Conservation (phyloP, 2,329 filamentous ascomycete species). For the Hymenoscyphus linearis region DNA sequence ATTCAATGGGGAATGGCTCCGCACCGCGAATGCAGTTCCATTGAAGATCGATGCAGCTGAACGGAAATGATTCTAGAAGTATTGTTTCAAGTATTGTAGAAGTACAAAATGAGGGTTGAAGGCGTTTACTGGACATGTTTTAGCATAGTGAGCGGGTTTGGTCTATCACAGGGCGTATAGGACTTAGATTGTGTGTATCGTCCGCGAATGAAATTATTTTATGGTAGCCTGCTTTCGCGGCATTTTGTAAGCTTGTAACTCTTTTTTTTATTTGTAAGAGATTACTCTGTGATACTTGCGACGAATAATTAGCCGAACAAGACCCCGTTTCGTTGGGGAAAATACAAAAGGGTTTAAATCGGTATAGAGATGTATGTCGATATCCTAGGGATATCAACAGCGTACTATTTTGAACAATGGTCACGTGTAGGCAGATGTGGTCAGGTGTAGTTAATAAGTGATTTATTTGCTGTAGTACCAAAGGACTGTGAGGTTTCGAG, state of each 20-base stretch:
- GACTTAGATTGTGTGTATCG: not conserved
- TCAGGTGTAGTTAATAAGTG: too few relatives aligned
- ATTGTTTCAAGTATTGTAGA: not conserved
- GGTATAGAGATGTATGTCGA: too few relatives aligned
- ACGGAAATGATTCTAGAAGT: not conserved
- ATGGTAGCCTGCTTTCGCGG: not conserved
- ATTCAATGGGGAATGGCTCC: slow-evolving; percentile 92
- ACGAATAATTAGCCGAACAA: not conserved
- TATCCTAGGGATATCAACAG: too few relatives aligned
- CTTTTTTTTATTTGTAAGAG: not conserved
- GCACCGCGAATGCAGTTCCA: slow-evolving; percentile 30
- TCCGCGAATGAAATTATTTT: not conserved
- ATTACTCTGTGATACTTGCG: not conserved
- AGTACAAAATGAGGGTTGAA: not conserved
- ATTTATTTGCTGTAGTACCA: too few relatives aligned
- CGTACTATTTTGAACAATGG: too few relatives aligned
- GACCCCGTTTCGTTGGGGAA: not conserved
- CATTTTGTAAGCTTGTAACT: not conserved
- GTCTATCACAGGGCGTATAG: not conserved
- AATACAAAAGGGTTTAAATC: too few relatives aligned
- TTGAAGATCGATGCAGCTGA: slow-evolving; percentile 24
- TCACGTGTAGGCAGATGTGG: too few relatives aligned
- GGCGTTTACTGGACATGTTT: not conserved
- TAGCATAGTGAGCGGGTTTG: not conserved
- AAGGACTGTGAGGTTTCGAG: not conserved